These are phyloP conservation scores for Malassezia slooffiae DNA, from an alignment of 1,284 basidiomycete species.

Conservation along the genomic window DNA sequence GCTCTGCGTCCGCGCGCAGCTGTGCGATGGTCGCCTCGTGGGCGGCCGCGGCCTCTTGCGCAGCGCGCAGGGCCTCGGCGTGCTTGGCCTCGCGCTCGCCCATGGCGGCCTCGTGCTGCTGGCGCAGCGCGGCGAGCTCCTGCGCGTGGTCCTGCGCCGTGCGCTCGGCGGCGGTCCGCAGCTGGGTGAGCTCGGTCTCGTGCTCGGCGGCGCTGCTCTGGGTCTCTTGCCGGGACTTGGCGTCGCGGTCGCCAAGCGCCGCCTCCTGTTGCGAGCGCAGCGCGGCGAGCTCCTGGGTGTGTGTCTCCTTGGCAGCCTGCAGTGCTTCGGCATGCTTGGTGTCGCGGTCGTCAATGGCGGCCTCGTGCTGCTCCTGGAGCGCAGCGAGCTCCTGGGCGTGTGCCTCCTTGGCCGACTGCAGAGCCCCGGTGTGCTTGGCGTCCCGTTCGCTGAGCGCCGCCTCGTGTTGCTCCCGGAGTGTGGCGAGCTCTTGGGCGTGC, in stretches of 20 bases:
- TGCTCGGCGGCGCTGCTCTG: slow-evolving; percentile 14
- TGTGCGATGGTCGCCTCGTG: slow-evolving; percentile 12
- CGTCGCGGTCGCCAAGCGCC: slow-evolving; percentile 16
- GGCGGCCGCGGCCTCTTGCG: slow-evolving; percentile 18
- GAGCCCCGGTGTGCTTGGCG: not conserved
- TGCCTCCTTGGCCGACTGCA: slow-evolving; percentile 8
- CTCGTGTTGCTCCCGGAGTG: not conserved
- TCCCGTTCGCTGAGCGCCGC: not conserved
- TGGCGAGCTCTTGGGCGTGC: not conserved
- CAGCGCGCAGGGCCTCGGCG: slow-evolving; percentile 19
- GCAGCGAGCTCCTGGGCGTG: not conserved
- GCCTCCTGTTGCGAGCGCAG: slow-evolving; percentile 20
- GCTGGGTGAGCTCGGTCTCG: slow-evolving; percentile 19
- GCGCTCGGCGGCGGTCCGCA: slow-evolving; percentile 19
- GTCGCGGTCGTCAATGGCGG: not conserved
- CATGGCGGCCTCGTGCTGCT: slow-evolving; percentile 19
- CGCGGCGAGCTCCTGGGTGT: slow-evolving; percentile 15
- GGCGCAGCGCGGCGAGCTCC: slow-evolving; percentile 12
- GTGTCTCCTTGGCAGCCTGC: not conserved
- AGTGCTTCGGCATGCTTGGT: slow-evolving; percentile 3
- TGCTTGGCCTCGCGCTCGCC: slow-evolving; percentile 19
- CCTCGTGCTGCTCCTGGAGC: not conserved
- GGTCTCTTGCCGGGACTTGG: not conserved
- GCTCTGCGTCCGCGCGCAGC: too few species aligned
- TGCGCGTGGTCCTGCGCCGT: slow-evolving; percentile 15